phyloP scores from a whole-genome alignment of 352 stramenopile species.

The Phytophthora sansomeana region DNA sequence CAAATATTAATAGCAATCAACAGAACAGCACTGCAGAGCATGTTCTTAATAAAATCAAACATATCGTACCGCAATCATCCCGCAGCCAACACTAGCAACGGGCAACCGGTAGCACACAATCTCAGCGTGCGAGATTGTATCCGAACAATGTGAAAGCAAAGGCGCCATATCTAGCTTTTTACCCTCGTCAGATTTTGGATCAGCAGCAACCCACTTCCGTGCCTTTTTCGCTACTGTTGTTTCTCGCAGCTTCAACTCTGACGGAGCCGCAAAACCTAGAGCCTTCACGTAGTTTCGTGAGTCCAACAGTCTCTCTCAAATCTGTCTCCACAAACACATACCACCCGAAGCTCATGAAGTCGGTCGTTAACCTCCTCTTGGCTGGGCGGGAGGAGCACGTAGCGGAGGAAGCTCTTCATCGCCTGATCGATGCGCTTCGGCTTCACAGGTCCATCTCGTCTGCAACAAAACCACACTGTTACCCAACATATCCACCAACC shows the following conservation, averaged over 20 bases:
- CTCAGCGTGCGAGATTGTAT: neutral
- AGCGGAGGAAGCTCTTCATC: conserved; percentile 26
- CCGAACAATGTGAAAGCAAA: neutral
- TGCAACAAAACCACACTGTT: conserved; percentile 4
- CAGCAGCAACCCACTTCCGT: conserved; percentile 19
- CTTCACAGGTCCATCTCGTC: neutral
- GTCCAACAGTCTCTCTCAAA: neutral
- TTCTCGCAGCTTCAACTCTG: conserved; percentile 14
- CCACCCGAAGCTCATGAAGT: conserved; percentile 12
- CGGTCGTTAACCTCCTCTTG: neutral
- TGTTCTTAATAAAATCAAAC: neutral
- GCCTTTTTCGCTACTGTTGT: neutral
- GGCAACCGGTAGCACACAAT: conserved; percentile 23
- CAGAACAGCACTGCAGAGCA: neutral
- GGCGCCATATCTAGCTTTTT: neutral
- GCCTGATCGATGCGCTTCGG: conserved; percentile 12
- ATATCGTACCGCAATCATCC: conserved; percentile 27
- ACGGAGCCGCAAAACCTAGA: conserved; percentile 8
- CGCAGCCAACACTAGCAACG: conserved; percentile 31
- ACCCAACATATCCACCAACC: neutral
- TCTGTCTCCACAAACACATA: neutral
- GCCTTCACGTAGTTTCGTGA: neutral
- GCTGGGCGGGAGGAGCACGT: conserved; percentile 9
- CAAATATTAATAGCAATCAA: neutral
- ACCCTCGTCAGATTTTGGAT: neutral